Conservation (phyloP, 371 early-diverging fungal genomes). For the Sporodiniella umbellata region DNA sequence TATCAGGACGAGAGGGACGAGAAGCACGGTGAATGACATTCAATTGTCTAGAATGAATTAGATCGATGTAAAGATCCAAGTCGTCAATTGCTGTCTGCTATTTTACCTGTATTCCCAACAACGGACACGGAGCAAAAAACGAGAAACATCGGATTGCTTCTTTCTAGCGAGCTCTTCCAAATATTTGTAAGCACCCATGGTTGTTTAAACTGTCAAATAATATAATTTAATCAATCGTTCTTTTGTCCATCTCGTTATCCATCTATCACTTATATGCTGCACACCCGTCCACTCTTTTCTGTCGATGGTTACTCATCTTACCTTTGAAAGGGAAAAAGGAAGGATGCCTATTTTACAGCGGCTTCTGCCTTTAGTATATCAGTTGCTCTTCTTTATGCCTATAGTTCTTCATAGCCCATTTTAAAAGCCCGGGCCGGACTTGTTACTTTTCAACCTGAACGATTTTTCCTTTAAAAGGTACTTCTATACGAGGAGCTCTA, state of each 20-base stretch:
- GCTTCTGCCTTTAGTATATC: background rate
- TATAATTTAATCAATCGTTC: background rate
- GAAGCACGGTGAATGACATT: constrained; percentile 96
- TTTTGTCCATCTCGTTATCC: background rate
- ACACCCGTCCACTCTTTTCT: background rate
- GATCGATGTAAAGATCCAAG: too few relatives aligned
- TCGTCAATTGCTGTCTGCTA: too few relatives aligned
- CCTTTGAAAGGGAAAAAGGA: constrained; percentile 2
- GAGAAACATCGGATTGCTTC: constrained; percentile 98
- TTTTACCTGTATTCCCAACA: constrained; percentile 77
- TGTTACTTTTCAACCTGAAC: too few relatives aligned
- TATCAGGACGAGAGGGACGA: constrained; percentile 97
- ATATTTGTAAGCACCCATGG: constrained; percentile 79
- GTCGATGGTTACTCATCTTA: background rate
- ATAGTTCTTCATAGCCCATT: too few relatives aligned
- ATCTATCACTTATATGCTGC: background rate
- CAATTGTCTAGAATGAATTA: constrained; percentile 73
- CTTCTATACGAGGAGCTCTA: too few relatives aligned
- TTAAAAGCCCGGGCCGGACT: too few relatives aligned
- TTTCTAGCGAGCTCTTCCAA: constrained; percentile 96
- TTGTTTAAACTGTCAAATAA: background rate
- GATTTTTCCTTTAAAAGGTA: too few relatives aligned
- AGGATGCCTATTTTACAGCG: background rate
- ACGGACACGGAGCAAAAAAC: constrained; percentile 95
- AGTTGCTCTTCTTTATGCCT: too few relatives aligned